A percentile compares a stretch with the other conserved stretches of the same genome.
Conservation (phyloP, 768 basidiomycete species). For the Fomitopsis serialis region DNA sequence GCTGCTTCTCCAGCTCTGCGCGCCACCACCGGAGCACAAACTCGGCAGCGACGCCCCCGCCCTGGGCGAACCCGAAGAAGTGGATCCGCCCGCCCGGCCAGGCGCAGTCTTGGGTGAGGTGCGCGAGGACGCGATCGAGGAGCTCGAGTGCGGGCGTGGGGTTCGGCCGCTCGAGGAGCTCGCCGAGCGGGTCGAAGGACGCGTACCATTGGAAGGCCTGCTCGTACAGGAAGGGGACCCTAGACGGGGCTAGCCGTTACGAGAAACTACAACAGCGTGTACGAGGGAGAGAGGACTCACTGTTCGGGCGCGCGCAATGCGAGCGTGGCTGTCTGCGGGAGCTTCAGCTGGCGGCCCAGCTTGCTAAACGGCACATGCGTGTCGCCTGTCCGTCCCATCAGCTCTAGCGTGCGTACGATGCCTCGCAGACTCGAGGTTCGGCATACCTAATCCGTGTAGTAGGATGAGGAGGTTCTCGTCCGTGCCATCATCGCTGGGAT, state of each 20-base stretch:
- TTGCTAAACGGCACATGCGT: constrained; percentile 72
- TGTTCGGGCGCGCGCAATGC: constrained; percentile 74
- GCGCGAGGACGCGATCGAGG: constrained; percentile 44
- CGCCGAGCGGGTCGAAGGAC: constrained; percentile 78
- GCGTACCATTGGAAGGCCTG: constrained; percentile 83
- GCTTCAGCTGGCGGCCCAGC: constrained; percentile 64
- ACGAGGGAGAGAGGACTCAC: constrained; percentile 34
- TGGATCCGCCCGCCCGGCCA: constrained; percentile 74
- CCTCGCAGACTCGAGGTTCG: background rate
- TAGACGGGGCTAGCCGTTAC: constrained; percentile 22
- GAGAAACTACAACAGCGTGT: background rate
- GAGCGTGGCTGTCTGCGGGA: constrained; percentile 90
- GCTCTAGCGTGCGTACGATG: background rate
- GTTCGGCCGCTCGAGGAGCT: constrained; percentile 62
- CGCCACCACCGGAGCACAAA: constrained; percentile 50
- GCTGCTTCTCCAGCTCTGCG: constrained; percentile 11
- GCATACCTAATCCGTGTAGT: constrained; percentile 79
- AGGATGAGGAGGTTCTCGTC: constrained; percentile 87
- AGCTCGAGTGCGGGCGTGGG: constrained; percentile 63
- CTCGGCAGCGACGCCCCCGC: constrained; percentile 74
- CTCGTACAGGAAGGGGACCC: constrained; percentile 76
- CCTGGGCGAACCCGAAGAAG: constrained; percentile 85
- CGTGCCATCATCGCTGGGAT: constrained; percentile 73
- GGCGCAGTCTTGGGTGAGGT: constrained; percentile 52
- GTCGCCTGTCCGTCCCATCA: constrained; percentile 51